Evolutionary conservation across 345 rosid genomes (phyloP), one percentile per base, ranked within the genome.

Genomic region (Camelina sativa): DNA sequence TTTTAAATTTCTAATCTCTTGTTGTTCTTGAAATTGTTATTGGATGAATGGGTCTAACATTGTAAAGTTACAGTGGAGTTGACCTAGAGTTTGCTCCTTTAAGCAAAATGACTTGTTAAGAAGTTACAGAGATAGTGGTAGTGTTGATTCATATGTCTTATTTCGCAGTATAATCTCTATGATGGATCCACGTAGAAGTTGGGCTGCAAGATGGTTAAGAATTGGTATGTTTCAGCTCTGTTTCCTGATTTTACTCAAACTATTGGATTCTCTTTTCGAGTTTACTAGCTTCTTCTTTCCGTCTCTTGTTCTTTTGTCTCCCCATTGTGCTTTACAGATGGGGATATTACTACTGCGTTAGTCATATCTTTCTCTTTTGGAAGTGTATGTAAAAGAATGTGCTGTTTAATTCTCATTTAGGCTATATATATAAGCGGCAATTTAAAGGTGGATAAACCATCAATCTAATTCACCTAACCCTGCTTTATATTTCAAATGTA

Each of bases 171-270:
- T 89, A 79, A 90, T 95, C 73, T 86, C 99, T 66, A 87, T 95
- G 70, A 92, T 92, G 97, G 98, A 95, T 78, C 99, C 97, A 15
- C 69, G 71, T 56, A 84, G 92, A 82, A 90, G 94, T 62, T 95
- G 96, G 99, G 96, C 94, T 53, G 98, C 97, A 59, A 92, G 99
- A 41, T 95, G 99, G 99, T 72, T 92, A 75, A 83, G 97, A 80
- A 92, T 90, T 54, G 96, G 99, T 95, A 89, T 57, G 81, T 77
- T 23, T 74, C 16, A 58, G 61, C 67, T 71, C 12, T 64, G 1
- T 52, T 56, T 20, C 19, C 47, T 11, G 47, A 20, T 40, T 34
- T 4, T 34, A 8, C 44, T 11, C 20, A 11, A 23, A 0, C 51
- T n/a, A 2, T 9, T 37, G 15, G 19, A 11, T 40, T 15, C 41